These are phyloP conservation scores for Ustilago vetiveriae DNA, from an alignment of 1,284 basidiomycete genomes.

Conservation along the genomic window DNA sequence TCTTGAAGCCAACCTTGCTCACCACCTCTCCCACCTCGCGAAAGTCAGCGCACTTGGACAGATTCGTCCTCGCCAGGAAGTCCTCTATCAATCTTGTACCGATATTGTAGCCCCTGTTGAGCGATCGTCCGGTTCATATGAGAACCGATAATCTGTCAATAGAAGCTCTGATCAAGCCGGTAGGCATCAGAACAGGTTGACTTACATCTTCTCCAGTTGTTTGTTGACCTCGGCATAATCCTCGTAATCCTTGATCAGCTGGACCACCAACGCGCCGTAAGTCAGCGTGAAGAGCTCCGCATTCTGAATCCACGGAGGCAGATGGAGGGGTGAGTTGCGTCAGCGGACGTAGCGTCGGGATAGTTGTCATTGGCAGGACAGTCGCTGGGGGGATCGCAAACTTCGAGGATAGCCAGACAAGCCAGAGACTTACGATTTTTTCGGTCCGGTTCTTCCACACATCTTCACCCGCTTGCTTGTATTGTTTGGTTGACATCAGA, in stretches of 20 bases:
- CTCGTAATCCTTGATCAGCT: constrained; percentile 98
- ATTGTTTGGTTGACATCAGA: constrained; percentile 57
- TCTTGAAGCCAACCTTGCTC: constrained; percentile 88
- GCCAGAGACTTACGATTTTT: constrained; percentile 60
- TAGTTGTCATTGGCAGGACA: no score
- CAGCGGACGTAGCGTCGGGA: background rate
- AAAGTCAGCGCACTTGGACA: constrained; percentile 81
- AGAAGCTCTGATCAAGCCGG: no score
- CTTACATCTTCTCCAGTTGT: constrained; percentile 75
- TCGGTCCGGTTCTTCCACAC: constrained; percentile 66
- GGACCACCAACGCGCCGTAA: constrained; percentile 96
- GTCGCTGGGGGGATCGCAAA: no score
- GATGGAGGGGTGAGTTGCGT: background rate
- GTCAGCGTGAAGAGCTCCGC: constrained; percentile 96
- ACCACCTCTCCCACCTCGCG: constrained; percentile 77
- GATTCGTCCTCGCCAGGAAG: constrained; percentile 84
- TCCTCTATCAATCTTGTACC: constrained; percentile 96
- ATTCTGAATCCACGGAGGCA: constrained; percentile 72
- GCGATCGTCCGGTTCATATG: no score
- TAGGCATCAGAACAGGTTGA: no score
- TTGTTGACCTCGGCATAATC: constrained; percentile 85
- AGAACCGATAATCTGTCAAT: no score
- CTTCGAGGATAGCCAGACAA: no score
- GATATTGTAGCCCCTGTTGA: constrained; percentile 93
- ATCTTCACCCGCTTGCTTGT: constrained; percentile 63